Percentiles rank a stretch among this genome's conserved stretches.
Evolutionary conservation across 148 eudicot genomes (phyloP).

Genomic region (Vaccinium macrocarpon): DNA sequence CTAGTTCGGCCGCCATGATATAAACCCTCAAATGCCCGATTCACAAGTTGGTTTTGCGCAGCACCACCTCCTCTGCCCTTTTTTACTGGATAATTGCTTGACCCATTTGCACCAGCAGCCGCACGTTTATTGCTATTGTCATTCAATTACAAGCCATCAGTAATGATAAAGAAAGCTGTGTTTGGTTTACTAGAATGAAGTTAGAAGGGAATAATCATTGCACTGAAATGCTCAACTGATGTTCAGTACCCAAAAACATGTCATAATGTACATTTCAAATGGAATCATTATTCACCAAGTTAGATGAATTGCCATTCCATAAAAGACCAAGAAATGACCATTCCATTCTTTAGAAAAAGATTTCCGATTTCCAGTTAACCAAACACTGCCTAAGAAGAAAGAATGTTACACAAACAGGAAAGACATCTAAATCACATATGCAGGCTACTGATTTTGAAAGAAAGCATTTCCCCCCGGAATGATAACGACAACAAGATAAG

Average conservation of each 20-base stretch:
- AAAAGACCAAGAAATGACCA: neutral
- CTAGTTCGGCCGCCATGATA: conserved; percentile 23
- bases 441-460: neutral
- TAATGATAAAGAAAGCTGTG: neutral
- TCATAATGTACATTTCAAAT: neutral
- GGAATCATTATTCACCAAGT: neutral
- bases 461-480: neutral
- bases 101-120: conserved; percentile 46
- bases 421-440: neutral
- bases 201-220: neutral
- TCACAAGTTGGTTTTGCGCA: conserved; percentile 61
- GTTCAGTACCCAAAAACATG: neutral
- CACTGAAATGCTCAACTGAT: neutral
- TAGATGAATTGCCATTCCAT: neutral
- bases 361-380: neutral
- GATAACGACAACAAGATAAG: neutral
- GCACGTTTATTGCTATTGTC: conserved; percentile 55
- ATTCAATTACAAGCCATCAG: conserved; percentile 4
- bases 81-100: conserved; percentile 44
- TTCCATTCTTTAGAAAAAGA: neutral
- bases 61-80: conserved; percentile 70
- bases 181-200: neutral
- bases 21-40: conserved; percentile 64
- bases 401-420: neutral
- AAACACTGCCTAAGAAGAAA: neutral